Evolutionary conservation across 2,329 filamentous ascomycete genomes (phyloP), one percentile per base, ranked within the genome.

Genomic region (Rachicladosporium sp.): DNA sequence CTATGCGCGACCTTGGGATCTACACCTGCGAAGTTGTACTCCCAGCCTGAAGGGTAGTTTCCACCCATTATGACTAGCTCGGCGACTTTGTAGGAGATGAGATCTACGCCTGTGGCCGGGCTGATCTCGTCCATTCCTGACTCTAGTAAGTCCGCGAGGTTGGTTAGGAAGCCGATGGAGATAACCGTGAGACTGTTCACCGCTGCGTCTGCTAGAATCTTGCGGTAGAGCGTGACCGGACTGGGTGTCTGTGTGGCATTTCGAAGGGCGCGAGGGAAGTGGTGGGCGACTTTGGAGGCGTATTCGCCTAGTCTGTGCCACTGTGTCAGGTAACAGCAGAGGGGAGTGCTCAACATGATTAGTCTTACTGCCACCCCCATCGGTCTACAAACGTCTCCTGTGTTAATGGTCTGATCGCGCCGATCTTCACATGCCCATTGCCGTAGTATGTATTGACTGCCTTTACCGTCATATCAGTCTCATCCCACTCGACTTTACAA

Each of bases 31-130:
- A 73, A 72, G 49, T 74, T 73, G 51, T 57, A 73, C 39, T 69
- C 64, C 39, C 57, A 52, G 6, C 68, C 69, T 0, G 58, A 59
- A 0, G 69, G 67, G 41, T 71, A 73, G 5, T 41, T 51, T 9
- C 70, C 70, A 19, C 70, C 71, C 69, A 73, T 73, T 4, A 73
- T 48, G 2, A 72, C 65, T 1, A 73, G 56, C 49, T 73, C 63
- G 1, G 51, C 49, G 2, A 73, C 68, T 46, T 73, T 73, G 7
- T 45, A 38, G 1, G 54, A 44, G 13, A 73, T 45, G 2, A 73
- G 62, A 6, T 59, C 59, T 1, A 47, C 52, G 0, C 70, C 69
- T 6, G 50, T 43, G 8, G 70, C 56, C 7, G 51, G 33, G 0
- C 65, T 66, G 41, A 60, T 50, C 0, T 31, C 30, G 44, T 73